Evolutionary conservation across 225 moss, liverwort and hornwort species (phyloP).

Genomic region (Physcomitrellopsis africana): DNA sequence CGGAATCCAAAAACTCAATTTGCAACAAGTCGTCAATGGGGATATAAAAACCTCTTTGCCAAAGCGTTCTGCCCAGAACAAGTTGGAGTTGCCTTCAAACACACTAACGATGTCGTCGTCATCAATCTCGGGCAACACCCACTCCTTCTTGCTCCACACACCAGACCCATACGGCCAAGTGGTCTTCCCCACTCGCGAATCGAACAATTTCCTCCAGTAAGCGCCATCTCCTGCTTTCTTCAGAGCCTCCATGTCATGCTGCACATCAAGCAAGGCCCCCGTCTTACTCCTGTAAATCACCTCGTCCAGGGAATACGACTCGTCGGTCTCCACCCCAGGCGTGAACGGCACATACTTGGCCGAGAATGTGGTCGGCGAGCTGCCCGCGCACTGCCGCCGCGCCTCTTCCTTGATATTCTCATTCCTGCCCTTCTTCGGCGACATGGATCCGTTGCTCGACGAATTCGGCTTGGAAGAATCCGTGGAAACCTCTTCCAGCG

Average conservation of each 20-base stretch:
- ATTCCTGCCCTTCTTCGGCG: slow-evolving; percentile 39
- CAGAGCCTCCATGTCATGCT: slow-evolving; percentile 70
- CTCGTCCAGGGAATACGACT: slow-evolving; percentile 61
- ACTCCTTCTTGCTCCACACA: slow-evolving; percentile 73
- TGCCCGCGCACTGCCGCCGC: slow-evolving; percentile 56
- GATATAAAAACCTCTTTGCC: slow-evolving; percentile 49
- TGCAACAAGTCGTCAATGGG: background rate
- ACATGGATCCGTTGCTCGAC: slow-evolving; percentile 17
- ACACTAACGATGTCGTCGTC: slow-evolving; percentile 65
- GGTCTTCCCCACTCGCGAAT: slow-evolving; percentile 66
- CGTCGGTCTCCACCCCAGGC: slow-evolving; percentile 48
- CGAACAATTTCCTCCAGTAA: slow-evolving; percentile 61
- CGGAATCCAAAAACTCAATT: slow-evolving; percentile 5
- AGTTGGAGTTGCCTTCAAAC: slow-evolving; percentile 63
- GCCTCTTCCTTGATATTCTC: slow-evolving; percentile 59
- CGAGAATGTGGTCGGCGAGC: slow-evolving; percentile 52
- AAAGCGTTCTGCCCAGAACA: slow-evolving; percentile 69
- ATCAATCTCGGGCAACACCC: slow-evolving; percentile 70
- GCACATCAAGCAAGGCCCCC: slow-evolving; percentile 53
- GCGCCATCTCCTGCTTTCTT: slow-evolving; percentile 53
- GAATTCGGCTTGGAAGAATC: slow-evolving; percentile 59
- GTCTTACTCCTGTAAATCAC: slow-evolving; percentile 66
- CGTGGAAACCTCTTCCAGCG: slow-evolving; percentile 53
- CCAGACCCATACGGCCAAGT: slow-evolving; percentile 69
- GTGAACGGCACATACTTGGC: slow-evolving; percentile 65